These are phyloP conservation scores for Tylopilus rubrobrunneus DNA, from an alignment of 768 basidiomycete genomes.

Conservation along the genomic window DNA sequence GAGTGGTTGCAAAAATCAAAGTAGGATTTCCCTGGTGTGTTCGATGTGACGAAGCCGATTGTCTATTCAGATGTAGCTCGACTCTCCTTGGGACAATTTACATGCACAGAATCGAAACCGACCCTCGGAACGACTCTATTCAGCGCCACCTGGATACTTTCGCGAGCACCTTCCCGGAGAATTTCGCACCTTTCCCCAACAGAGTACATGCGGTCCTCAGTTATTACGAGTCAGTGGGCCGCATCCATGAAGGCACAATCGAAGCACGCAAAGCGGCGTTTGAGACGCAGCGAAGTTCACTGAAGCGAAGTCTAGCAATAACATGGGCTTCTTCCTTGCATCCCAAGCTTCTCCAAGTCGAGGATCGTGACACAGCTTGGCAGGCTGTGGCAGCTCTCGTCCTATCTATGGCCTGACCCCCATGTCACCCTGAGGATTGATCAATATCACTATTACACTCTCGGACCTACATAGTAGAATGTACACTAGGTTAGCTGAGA, in stretches of 20 bases:
- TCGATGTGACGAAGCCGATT: background rate
- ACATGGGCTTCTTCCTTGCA: conserved; percentile 2
- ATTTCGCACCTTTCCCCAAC: background rate
- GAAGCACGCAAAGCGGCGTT: background rate
- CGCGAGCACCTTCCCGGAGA: background rate
- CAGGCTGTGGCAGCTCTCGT: conserved; percentile 7
- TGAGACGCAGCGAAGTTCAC: background rate
- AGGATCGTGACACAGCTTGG: conserved; percentile 7
- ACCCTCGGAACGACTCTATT: background rate
- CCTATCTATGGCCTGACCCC: background rate
- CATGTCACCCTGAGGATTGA: no score
- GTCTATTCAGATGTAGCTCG: conserved; percentile 3
- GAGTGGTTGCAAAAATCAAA: conserved; percentile 8
- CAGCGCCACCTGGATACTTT: conserved; percentile 7
- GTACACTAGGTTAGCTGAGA: background rate
- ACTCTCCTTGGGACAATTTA: conserved; percentile 13
- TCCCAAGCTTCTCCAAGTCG: background rate
- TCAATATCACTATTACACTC: background rate
- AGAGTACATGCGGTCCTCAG: conserved; percentile 7
- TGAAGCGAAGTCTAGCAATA: background rate
- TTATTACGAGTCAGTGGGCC: background rate
- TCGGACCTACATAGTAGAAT: background rate
- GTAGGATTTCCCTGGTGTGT: background rate
- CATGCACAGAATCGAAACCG: conserved; percentile 9
- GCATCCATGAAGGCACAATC: rapidly evolving